Evolutionary conservation across 2,329 filamentous ascomycete species (phyloP).

Genomic region (Bertia moriformis): DNA sequence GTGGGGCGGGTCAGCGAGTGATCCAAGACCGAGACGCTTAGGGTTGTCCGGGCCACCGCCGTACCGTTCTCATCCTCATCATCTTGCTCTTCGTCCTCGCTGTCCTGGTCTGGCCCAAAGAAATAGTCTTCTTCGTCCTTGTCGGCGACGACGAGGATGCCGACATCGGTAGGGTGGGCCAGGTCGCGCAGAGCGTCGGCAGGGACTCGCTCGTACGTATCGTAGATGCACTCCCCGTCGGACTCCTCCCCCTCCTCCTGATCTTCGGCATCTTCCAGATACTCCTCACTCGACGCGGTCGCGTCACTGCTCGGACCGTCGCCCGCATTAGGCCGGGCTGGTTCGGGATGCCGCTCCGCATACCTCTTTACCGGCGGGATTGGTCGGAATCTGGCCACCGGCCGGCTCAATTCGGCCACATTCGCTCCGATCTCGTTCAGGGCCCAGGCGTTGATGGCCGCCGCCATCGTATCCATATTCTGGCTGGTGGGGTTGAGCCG

Average conservation of each 20-base stretch:
- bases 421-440: conserved; percentile 41
- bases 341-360: conserved; percentile 36
- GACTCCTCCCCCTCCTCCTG: conserved; percentile 22
- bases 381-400: conserved; percentile 32
- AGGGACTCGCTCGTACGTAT: conserved; percentile 49
- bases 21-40: background rate
- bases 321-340: conserved; percentile 9
- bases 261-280: conserved; percentile 13
- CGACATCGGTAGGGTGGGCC: conserved; percentile 36
- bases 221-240: conserved; percentile 46
- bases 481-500: conserved; percentile 18
- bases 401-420: conserved; percentile 15
- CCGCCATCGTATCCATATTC: conserved; percentile 29
- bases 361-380: conserved; percentile 39
- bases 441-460: conserved; percentile 43
- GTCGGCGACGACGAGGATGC: conserved; percentile 38
- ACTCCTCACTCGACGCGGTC: conserved; percentile 4
- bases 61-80: conserved; percentile 54
- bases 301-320: too few species aligned
- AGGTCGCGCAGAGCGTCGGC: conserved; percentile 29
- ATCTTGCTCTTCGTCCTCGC: conserved; percentile 42
- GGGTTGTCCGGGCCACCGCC: conserved; percentile 6
- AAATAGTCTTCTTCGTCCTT: conserved; percentile 46
- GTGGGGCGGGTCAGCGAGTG: conserved; percentile 1
- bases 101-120: conserved; percentile 45